Evolutionary conservation across 116 monocot species (phyloP).

Genomic region (Iris pallida): DNA sequence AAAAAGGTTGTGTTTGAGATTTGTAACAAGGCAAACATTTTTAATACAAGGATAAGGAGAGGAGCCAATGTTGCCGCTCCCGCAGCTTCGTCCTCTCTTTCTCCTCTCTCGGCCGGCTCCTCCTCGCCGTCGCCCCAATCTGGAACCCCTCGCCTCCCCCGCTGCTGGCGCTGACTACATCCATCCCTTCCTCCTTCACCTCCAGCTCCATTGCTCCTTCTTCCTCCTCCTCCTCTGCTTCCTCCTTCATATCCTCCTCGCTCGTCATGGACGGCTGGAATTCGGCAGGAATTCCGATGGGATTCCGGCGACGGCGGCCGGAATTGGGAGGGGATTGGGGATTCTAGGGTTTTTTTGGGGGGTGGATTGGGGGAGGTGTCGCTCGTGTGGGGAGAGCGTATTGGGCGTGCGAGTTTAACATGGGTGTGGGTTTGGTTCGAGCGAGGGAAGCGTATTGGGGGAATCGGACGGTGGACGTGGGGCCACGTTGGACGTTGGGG

Average conservation of each 20-base stretch:
- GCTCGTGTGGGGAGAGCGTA: conserved; percentile 31
- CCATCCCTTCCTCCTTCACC: conserved; percentile 56
- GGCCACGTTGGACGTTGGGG: too few species aligned
- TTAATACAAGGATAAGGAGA: too few species aligned
- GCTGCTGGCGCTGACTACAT: conserved; percentile 10
- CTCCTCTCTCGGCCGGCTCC: conserved; percentile 76
- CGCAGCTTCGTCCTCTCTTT: conserved; percentile 93
- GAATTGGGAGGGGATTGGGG: conserved; percentile 12
- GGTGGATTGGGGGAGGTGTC: conserved; percentile 37
- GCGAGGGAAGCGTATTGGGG: too few species aligned
- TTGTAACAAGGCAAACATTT: too few species aligned
- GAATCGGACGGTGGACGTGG: too few species aligned
- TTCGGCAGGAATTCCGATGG: conserved; percentile 6
- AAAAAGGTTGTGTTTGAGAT: too few species aligned
- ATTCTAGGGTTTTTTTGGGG: conserved; percentile 87
- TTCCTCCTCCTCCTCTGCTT: conserved; percentile 45
- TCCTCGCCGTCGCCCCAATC: conserved; percentile 11
- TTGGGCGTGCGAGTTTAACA: too few species aligned
- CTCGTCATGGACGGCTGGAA: neutral
- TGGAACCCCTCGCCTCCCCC: neutral
- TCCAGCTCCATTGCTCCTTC: conserved; percentile 52
- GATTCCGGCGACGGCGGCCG: conserved; percentile 19
- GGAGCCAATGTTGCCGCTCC: too few species aligned
- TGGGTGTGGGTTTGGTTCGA: too few species aligned
- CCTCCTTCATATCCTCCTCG: conserved; percentile 51